Base-by-base conservation (phyloP, 352 stramenopile genomes). In the Pythium brassicae region DNA sequence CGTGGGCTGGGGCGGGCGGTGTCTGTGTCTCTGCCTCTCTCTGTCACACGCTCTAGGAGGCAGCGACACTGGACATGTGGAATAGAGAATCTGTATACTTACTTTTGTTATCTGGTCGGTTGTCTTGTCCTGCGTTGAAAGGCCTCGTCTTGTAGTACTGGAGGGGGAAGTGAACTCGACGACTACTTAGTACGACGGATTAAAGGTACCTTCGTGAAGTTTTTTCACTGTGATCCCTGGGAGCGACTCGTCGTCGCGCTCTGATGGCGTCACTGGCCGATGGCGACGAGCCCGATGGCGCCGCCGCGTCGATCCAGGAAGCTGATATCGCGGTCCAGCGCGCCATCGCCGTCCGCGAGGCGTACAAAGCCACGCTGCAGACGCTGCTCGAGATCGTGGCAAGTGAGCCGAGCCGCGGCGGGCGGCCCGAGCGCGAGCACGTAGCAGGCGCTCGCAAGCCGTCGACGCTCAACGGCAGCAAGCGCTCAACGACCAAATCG, bases 281-380 rank as follows among this genome's bases (percentile, higher is more conserved):
- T 26, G 34, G 20, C 49, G 40, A 47, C 4, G 29, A 17, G 4
- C 19, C 19, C 20, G 25, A 2, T 23, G 37, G 20, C 5, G 37
- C 7, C 23, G 26, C 25, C 50, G 42, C 51, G 7, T 59, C 48
- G 4, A 55, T 69, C 22, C 65, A 78, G 42, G 71, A 74, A 23
- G 71, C 66, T 1, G 71, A 74, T 29, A 66, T 77, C 8, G 62
- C 63, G 2, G 73, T 84, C 1, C 53, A 62, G 20, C 77, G 71
- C 42, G 66, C 59, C 52, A 83, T 88, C 43, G 55, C 63, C 0
- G 75, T 86, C 10, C 62, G 75, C 15, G 78, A 88, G 37, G 43
- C 79, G 54, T 71, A 85, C 56, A 85, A 59, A 40, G 23, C 17
- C 32, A 55, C 58, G 43, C 45, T 58, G 1, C 35, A 48, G 9